phyloP scores from a whole-genome alignment of 2,329 filamentous ascomycete genomes.

The Basipetospora chlamydospora region DNA sequence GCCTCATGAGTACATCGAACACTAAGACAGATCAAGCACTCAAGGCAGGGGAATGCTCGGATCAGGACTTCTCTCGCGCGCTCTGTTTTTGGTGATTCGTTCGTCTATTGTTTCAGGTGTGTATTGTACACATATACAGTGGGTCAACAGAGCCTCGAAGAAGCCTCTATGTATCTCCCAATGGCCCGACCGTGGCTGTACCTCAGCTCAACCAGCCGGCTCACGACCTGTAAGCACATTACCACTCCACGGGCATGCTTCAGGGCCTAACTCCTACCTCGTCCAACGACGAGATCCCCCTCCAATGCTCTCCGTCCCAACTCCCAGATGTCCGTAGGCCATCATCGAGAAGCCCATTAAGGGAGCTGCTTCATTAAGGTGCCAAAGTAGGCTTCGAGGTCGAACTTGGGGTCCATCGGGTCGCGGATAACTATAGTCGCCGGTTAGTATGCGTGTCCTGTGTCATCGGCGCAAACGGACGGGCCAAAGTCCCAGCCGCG shows the following conservation, averaged over 20 bases:
- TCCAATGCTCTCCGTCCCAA: background rate
- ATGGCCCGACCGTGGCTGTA: too few relatives aligned
- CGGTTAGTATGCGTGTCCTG: background rate
- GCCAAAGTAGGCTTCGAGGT: conserved; percentile 73
- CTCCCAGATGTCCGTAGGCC: background rate
- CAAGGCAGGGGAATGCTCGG: too few relatives aligned
- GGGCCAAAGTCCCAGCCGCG: too few relatives aligned
- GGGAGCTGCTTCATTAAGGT: conserved; percentile 41
- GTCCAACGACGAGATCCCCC: too few relatives aligned
- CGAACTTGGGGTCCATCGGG: conserved; percentile 77
- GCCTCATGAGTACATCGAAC: too few relatives aligned
- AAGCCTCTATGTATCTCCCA: conserved; percentile 6
- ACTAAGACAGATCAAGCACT: too few relatives aligned
- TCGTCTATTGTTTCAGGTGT: conserved; percentile 5
- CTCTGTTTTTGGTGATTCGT: too few relatives aligned
- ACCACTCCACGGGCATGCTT: conserved; percentile 1
- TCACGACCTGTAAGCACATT: conserved; percentile 1
- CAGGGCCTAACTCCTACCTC: background rate
- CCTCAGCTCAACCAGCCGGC: too few relatives aligned
- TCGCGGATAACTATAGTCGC: conserved; percentile 25
- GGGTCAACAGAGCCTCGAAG: conserved; percentile 3
- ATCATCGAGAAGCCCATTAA: conserved; percentile 16
- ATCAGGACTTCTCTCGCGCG: too few relatives aligned
- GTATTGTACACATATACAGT: conserved; percentile 5
- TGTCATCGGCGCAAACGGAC: too few relatives aligned